Percentiles rank a stretch among this genome's conserved stretches.
Evolutionary conservation across 2,329 filamentous ascomycete genomes (phyloP).

Genomic region (Aspergillus pseudonomiae): DNA sequence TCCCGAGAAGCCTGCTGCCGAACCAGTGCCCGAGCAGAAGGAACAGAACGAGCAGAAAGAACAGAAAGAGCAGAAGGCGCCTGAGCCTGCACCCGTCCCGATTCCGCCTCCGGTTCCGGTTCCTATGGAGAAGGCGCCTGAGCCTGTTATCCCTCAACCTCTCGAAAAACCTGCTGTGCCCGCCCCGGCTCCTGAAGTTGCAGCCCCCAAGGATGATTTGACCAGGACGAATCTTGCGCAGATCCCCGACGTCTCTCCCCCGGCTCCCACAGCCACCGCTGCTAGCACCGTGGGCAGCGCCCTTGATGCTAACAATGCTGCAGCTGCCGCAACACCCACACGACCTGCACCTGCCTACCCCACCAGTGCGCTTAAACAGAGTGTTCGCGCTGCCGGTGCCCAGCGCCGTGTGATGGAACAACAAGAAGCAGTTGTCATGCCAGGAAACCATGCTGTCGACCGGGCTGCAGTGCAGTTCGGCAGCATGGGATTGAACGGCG

Average conservation of each 20-base stretch:
- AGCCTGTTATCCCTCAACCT: conserved; percentile 33
- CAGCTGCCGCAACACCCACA: conserved; percentile 53
- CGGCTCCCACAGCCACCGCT: conserved; percentile 76
- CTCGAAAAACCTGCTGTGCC: conserved; percentile 43
- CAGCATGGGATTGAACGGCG: conserved; percentile 85
- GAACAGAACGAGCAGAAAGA: neutral
- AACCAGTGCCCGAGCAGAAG: conserved; percentile 16
- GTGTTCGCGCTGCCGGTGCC: conserved; percentile 77
- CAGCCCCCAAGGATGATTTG: conserved; percentile 77
- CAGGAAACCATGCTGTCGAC: conserved; percentile 92
- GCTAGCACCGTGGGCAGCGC: conserved; percentile 89
- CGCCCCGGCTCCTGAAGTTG: conserved; percentile 51
- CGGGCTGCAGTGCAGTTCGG: conserved; percentile 94
- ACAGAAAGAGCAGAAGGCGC: conserved; percentile 12
- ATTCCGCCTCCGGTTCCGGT: conserved; percentile 46
- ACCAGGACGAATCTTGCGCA: conserved; percentile 93
- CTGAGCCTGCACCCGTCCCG: conserved; percentile 34
- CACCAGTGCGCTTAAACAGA: conserved; percentile 73
- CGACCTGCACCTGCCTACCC: conserved; percentile 72
- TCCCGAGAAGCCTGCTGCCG: conserved; percentile 13
- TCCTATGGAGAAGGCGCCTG: conserved; percentile 41
- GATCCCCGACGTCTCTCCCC: conserved; percentile 77
- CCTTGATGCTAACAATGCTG: conserved; percentile 69
- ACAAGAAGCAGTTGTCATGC: conserved; percentile 97
- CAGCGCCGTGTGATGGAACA: conserved; percentile 89